Base-by-base conservation (phyloP, 2,329 filamentous ascomycete species). In the Claviceps pazoutovae region DNA sequence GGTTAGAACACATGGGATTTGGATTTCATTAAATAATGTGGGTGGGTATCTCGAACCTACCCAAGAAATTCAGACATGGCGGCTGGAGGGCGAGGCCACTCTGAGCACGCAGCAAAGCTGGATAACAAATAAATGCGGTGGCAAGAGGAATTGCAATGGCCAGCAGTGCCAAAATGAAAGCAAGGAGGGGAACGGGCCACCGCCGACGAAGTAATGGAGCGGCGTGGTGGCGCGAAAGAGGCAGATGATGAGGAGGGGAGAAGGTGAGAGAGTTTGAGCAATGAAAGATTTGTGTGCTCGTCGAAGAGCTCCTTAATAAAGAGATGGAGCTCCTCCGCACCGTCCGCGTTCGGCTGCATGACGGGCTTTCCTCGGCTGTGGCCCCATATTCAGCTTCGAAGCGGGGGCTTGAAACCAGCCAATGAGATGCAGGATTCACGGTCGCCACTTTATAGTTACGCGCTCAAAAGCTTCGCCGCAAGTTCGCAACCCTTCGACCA, bases 1-100 rank as follows among this genome's bases (percentile, higher is more conserved):
- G 9, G 36, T 47, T n/a, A 49, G 54, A 39, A 16, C 21, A 19
- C 3, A 45, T 9, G 17, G 17, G 17, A 19, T 17, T 7, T 16
- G 17, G 5, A 26, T 3, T 14, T 5, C 17, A 41, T 11, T n/a
- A 16, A 5, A n/a, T 14, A 14, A n/a, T 4, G 44, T 17, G 7
- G 2, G 4, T 19, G 11, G 6, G 30, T 19, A 6, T 23, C n/a
- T 17, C 38, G 19, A 17, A 63, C 72, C 57, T 71, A 80, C 76
- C 76, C 76, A 63, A 80, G 69, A 64, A 79, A 80, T 71, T 79
- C 76, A 68, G 76, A 79, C 76, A 80, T 80, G 62, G 62, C 62
- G 58, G 60, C 55, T 36, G 6, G 45, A 8, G 30, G 57, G 52
- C 56, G 56, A 60, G 56, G 64, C 66, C 65, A 67, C 69, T 69